Conservation (phyloP, 768 basidiomycete species). For the Podaxis sp. region DNA sequence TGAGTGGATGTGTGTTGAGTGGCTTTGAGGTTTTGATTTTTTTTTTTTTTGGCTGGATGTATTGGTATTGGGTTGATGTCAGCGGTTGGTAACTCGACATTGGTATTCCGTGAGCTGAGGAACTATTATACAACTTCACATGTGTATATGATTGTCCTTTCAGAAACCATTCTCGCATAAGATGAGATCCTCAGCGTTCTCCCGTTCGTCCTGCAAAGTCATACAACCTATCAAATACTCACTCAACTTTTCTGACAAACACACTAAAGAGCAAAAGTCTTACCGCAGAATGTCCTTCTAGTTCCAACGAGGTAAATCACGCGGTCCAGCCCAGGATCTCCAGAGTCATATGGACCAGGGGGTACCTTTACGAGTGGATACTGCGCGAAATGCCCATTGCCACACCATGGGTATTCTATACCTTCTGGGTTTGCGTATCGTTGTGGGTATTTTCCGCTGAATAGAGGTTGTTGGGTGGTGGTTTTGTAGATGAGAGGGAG, state of each 20-base stretch:
- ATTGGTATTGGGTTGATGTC: too few relatives aligned
- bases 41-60: too few relatives aligned
- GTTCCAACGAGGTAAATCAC: constrained; percentile 4
- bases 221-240: background rate
- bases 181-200: background rate
- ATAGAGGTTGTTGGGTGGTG: background rate
- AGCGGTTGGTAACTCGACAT: too few relatives aligned
- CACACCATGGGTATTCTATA: constrained; percentile 1
- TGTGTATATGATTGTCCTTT: background rate
- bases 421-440: background rate
- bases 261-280: background rate
- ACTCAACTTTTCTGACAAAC: background rate
- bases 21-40: too few relatives aligned
- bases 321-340: background rate
- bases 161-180: background rate
- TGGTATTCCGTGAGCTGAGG: too few relatives aligned
- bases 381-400: background rate
- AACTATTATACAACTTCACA: too few relatives aligned
- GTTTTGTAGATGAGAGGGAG: too few relatives aligned
- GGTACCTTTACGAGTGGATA: background rate
- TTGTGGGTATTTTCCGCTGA: background rate
- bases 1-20: too few relatives aligned
- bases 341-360: background rate
- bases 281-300: constrained; percentile 5
- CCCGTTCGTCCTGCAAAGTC: background rate